These are phyloP conservation scores for Cytospora piceicola DNA, from an alignment of 2,329 filamentous ascomycete genomes.

Conservation along the genomic window DNA sequence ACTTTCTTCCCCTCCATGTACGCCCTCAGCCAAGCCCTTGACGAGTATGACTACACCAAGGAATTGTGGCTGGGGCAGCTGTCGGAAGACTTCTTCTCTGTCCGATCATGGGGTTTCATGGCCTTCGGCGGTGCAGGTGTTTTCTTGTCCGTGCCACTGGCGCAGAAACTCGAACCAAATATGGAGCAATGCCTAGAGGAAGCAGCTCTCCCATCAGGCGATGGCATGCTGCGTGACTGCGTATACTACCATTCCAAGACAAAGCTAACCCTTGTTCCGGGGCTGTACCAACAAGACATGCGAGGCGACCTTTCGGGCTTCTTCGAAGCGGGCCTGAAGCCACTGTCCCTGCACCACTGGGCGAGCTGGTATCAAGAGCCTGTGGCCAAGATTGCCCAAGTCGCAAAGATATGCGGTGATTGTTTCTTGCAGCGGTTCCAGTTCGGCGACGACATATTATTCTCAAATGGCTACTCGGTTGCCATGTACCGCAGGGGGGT, in stretches of 20 bases:
- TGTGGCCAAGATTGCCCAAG: constrained; percentile 53
- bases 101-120: constrained; percentile 58
- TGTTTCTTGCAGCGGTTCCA: constrained; percentile 63
- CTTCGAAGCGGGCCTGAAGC: constrained; percentile 60
- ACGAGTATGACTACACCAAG: constrained; percentile 51
- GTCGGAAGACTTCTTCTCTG: constrained; percentile 58
- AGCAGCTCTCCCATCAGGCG: constrained; percentile 45
- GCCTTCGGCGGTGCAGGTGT: constrained; percentile 65
- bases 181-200: constrained; percentile 53
- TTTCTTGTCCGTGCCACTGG: constrained; percentile 59
- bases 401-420: constrained; percentile 58
- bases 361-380: constrained; percentile 61
- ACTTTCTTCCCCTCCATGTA: constrained; percentile 64
- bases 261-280: constrained; percentile 58
- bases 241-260: constrained; percentile 58
- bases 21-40: constrained; percentile 52
- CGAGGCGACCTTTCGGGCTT: constrained; percentile 59
- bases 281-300: constrained; percentile 62
- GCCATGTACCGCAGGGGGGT: constrained; percentile 50
- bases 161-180: constrained; percentile 50
- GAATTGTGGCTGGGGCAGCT: constrained; percentile 60
- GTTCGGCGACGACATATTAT: constrained; percentile 50
- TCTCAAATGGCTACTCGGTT: constrained; percentile 64
- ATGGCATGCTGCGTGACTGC: constrained; percentile 61
- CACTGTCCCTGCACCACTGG: constrained; percentile 65